Percentiles rank a stretch among this genome's conserved stretches.
Conservation (phyloP, 192 early-diverging fungal species). For the Oehlia diaphana region DNA sequence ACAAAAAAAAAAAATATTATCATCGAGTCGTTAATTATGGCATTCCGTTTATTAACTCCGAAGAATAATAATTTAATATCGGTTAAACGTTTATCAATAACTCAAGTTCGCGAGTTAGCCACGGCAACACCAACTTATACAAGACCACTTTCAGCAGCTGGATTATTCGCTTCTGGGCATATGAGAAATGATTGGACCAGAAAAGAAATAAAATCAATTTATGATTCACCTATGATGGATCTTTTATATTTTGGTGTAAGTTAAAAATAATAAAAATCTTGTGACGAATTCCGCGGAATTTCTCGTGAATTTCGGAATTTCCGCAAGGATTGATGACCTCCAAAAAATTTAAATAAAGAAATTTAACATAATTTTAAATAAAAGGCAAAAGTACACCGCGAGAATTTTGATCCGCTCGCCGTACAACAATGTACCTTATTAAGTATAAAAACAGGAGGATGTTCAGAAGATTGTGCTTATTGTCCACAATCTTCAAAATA, state of each 20-base stretch:
- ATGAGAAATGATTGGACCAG: slow-evolving; percentile 70
- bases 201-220: slow-evolving; percentile 73
- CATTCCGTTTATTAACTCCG: background rate
- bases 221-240: slow-evolving; percentile 76
- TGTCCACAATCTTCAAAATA: slow-evolving; percentile 78
- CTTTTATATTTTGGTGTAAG: slow-evolving; percentile 72
- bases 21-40: background rate
- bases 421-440: slow-evolving; percentile 82
- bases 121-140: background rate
- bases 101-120: slow-evolving; percentile 3
- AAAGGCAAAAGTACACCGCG: slow-evolving; percentile 75
- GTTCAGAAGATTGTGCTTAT: slow-evolving; percentile 82
- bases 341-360: background rate
- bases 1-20: background rate
- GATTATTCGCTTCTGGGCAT: slow-evolving; percentile 46
- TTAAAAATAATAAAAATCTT: background rate
- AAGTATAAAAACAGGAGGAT: slow-evolving; percentile 84
- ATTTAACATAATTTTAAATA: background rate
- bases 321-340: background rate
- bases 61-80: background rate
- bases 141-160: slow-evolving; percentile 45
- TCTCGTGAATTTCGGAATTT: background rate
- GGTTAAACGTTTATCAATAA: background rate
- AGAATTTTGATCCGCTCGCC: slow-evolving; percentile 63
- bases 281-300: background rate